phyloP scores from a whole-genome alignment of 257 asterid genomes.

The Paulownia fortunei region DNA sequence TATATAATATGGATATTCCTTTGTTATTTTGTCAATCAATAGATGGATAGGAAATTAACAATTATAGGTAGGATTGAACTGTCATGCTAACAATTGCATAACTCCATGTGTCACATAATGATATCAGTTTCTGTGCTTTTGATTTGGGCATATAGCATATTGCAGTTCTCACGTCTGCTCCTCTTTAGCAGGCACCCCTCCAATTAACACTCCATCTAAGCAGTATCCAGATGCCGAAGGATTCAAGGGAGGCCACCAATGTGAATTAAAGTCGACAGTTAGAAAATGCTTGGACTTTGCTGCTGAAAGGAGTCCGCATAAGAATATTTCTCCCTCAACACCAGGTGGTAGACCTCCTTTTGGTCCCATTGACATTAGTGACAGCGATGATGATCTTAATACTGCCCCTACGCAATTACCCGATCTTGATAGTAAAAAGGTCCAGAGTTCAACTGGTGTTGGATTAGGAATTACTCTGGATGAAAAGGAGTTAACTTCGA shows the following conservation, averaged over 20 bases:
- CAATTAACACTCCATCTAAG: conserved; percentile 24
- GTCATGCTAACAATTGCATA: background rate
- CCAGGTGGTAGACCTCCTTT: conserved; percentile 41
- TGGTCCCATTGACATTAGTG: conserved; percentile 46
- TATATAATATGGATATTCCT: background rate
- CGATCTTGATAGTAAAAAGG: conserved; percentile 18
- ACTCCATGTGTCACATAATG: background rate
- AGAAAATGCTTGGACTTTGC: conserved; percentile 45
- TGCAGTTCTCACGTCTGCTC: conserved; percentile 6
- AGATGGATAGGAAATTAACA: background rate
- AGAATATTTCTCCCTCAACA: conserved; percentile 51
- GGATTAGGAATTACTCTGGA: conserved; percentile 26
- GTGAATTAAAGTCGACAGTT: conserved; percentile 35
- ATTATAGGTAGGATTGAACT: background rate
- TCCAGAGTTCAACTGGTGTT: conserved; percentile 24
- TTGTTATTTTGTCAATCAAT: background rate
- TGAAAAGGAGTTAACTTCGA: conserved; percentile 25
- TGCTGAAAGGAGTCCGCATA: conserved; percentile 30
- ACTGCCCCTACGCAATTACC: background rate
- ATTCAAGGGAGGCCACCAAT: conserved; percentile 24
- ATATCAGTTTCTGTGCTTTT: background rate
- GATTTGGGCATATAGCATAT: background rate
- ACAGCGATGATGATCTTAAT: conserved; percentile 49
- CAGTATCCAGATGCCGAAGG: conserved; percentile 23
- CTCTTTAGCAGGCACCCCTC: conserved; percentile 37